Evolutionary conservation across 208 protist genomes (phyloP).

Genomic region (Crithidia fasciculata): DNA sequence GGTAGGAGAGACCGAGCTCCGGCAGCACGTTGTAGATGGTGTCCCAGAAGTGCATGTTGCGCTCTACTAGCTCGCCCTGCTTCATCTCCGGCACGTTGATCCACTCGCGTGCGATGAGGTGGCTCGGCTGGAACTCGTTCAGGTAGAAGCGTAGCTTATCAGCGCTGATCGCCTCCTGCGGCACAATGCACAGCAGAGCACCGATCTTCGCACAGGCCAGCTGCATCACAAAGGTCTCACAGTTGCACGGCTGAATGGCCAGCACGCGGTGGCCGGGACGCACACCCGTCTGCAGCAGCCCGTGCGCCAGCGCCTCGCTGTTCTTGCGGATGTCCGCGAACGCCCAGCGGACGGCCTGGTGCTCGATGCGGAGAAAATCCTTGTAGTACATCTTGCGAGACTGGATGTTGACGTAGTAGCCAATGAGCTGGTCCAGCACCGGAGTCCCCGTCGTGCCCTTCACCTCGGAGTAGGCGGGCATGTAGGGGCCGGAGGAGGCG

Average conservation of each 20-base stretch:
- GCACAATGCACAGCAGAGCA: conserved; percentile 83
- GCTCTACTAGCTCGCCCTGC: conserved; percentile 86
- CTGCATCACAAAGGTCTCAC: conserved; percentile 91
- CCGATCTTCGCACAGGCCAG: conserved; percentile 90
- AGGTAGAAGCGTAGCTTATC: conserved; percentile 93
- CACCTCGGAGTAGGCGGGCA: conserved; percentile 83
- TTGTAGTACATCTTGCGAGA: conserved; percentile 95
- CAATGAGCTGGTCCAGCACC: conserved; percentile 90
- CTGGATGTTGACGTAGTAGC: conserved; percentile 94
- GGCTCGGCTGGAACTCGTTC: conserved; percentile 91
- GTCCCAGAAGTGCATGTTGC: conserved; percentile 94
- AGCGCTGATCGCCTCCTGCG: conserved; percentile 81
- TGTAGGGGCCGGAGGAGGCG: conserved; percentile 54
- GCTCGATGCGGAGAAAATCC: conserved; percentile 92
- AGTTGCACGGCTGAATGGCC: conserved; percentile 91
- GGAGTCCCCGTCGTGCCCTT: conserved; percentile 63
- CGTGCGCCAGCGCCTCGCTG: conserved; percentile 91
- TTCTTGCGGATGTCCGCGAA: conserved; percentile 94
- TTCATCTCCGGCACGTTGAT: conserved; percentile 88
- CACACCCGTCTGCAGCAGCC: conserved; percentile 88
- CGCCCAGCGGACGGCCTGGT: conserved; percentile 92
- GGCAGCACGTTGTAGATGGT: conserved; percentile 93
- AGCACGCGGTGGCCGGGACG: conserved; percentile 87
- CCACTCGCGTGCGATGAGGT: conserved; percentile 89
- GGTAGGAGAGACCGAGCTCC: conserved; percentile 91